These are phyloP conservation scores for Phlyctochytrium bullatum DNA, from an alignment of 192 early-diverging fungal species.

Conservation along the genomic window DNA sequence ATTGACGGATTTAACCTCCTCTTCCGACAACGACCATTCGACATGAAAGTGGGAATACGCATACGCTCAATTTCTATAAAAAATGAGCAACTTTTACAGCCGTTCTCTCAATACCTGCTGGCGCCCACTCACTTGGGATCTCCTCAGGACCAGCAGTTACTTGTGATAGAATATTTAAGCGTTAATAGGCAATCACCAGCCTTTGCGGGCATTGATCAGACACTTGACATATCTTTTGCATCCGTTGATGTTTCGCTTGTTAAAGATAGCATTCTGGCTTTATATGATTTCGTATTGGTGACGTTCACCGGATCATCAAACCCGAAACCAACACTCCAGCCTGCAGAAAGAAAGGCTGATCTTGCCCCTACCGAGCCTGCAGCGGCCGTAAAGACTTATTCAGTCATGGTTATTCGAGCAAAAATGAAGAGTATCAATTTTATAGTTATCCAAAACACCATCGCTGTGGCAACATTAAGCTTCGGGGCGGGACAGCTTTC, in stretches of 20 bases:
- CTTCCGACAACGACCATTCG: slow-evolving; percentile 68
- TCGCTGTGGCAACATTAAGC: slow-evolving; percentile 67
- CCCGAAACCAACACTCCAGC: slow-evolving; percentile 1
- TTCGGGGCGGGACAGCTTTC: slow-evolving; percentile 72
- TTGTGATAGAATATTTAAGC: slow-evolving; percentile 69
- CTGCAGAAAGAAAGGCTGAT: slow-evolving; percentile 4
- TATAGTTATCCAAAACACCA: slow-evolving; percentile 77
- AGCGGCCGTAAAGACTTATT: background rate
- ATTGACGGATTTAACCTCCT: slow-evolving; percentile 70
- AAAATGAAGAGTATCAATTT: slow-evolving; percentile 73
- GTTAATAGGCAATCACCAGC: slow-evolving; percentile 72
- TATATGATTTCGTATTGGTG: slow-evolving; percentile 76
- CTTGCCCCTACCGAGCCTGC: background rate
- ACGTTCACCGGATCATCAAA: slow-evolving; percentile 28
- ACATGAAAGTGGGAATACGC: slow-evolving; percentile 70
- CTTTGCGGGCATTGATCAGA: slow-evolving; percentile 80
- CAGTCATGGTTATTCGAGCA: slow-evolving; percentile 71
- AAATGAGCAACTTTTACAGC: slow-evolving; percentile 51
- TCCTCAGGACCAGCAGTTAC: slow-evolving; percentile 38
- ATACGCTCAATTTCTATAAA: slow-evolving; percentile 78
- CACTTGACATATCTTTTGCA: slow-evolving; percentile 76
- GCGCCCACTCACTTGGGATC: slow-evolving; percentile 9
- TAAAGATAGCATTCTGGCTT: slow-evolving; percentile 75
- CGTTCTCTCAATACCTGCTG: slow-evolving; percentile 55
- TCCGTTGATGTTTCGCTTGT: slow-evolving; percentile 77